Evolutionary conservation across 192 early-diverging fungal genomes (phyloP).

Genomic region (Spizellomyces sp.): DNA sequence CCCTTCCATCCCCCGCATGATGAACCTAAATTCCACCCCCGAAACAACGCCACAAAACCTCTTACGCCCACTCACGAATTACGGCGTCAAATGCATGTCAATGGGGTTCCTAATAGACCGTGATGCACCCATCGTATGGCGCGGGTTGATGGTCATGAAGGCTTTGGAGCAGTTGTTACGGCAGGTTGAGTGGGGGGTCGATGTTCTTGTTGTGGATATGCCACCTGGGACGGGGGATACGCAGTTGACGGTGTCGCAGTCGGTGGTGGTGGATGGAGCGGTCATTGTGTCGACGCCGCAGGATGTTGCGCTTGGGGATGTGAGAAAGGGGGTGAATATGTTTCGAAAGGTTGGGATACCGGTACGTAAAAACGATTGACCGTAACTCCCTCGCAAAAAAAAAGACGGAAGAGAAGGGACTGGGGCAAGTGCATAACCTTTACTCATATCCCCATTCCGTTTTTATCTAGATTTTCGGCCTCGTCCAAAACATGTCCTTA

Average conservation of each 20-base stretch:
- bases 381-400: no score
- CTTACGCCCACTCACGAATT: constrained; percentile 76
- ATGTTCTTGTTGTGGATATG: constrained; percentile 86
- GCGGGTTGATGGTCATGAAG: constrained; percentile 95
- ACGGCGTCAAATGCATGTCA: constrained; percentile 88
- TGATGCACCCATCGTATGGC: constrained; percentile 81
- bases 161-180: constrained; percentile 83
- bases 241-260: constrained; percentile 82
- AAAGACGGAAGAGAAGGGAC: no score
- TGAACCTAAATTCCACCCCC: constrained; percentile 79
- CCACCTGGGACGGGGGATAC: constrained; percentile 94
- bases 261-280: constrained; percentile 69
- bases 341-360: constrained; percentile 82
- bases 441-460: not conserved
- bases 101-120: constrained; percentile 86
- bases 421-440: not conserved
- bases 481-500: constrained; percentile 88
- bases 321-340: constrained; percentile 77
- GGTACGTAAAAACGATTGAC: constrained; percentile 50
- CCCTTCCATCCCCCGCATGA: constrained; percentile 81
- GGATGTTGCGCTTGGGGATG: constrained; percentile 84
- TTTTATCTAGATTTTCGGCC: constrained; percentile 70
- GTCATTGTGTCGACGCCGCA: constrained; percentile 91
- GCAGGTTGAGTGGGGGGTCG: constrained; percentile 81
- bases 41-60: constrained; percentile 58